A percentile compares a stretch with the other conserved stretches of the same genome.
phyloP scores from a whole-genome alignment of 805 yeast species.

The Starmera pachycereana region DNA sequence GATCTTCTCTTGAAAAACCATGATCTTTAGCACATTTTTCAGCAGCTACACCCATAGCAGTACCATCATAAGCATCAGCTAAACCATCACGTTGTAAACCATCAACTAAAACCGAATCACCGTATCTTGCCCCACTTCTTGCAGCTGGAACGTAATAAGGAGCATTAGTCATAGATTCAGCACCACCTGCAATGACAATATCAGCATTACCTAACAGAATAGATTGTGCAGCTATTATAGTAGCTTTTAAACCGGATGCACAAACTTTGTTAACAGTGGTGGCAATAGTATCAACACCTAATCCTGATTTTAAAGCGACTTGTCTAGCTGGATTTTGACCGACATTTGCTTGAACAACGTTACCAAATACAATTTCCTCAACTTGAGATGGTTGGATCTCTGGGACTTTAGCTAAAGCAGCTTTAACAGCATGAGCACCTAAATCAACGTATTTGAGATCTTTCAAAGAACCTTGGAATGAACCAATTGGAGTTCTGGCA shows the following conservation, averaged over 20 bases:
- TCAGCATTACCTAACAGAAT: slow-evolving; percentile 85
- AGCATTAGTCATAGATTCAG: slow-evolving; percentile 93
- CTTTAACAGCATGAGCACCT: slow-evolving; percentile 87
- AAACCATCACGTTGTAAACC: slow-evolving; percentile 92
- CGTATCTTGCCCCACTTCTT: slow-evolving; percentile 84
- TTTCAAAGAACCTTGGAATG: slow-evolving; percentile 78
- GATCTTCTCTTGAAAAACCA: slow-evolving; percentile 68
- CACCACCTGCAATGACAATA: slow-evolving; percentile 93
- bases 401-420: slow-evolving; percentile 78
- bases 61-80: slow-evolving; percentile 79
- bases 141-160: slow-evolving; percentile 87
- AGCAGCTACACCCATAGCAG: slow-evolving; percentile 95
- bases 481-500: slow-evolving; percentile 94
- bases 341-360: slow-evolving; percentile 83
- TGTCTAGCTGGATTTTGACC: slow-evolving; percentile 99
- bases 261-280: slow-evolving; percentile 94
- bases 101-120: slow-evolving; percentile 70
- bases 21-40: slow-evolving; percentile 92
- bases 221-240: slow-evolving; percentile 83
- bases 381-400: slow-evolving; percentile 66
- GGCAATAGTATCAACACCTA: slow-evolving; percentile 71
- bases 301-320: slow-evolving; percentile 86
- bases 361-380: slow-evolving; percentile 88
- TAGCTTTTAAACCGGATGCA: slow-evolving; percentile 91
- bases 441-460: slow-evolving; percentile 73